Percentiles rank a stretch among this genome's conserved stretches.
These are phyloP conservation scores for Coniochaeta sp. DNA, from an alignment of 2,329 filamentous ascomycete species.

Conservation along the genomic window DNA sequence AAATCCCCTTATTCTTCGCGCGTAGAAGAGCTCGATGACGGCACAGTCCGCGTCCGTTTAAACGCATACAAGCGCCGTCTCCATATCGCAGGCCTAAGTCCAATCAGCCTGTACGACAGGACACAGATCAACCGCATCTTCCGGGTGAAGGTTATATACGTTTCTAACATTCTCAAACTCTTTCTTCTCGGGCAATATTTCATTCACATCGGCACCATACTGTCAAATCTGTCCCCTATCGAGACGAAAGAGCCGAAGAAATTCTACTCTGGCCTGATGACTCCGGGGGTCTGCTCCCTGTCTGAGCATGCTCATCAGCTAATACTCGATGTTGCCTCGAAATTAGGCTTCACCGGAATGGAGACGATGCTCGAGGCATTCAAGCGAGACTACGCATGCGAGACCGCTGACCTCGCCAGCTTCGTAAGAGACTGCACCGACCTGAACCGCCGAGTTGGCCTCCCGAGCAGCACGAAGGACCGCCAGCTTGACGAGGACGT, in stretches of 20 bases:
- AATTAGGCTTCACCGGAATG: not conserved
- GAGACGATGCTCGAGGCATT: not conserved
- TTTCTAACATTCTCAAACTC: not conserved
- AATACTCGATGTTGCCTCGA: not conserved
- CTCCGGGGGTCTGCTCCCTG: not conserved
- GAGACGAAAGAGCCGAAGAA: not conserved
- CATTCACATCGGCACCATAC: not conserved
- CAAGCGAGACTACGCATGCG: not conserved
- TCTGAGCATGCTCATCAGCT: not conserved
- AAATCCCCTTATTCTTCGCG: not conserved
- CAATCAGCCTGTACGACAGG: not conserved
- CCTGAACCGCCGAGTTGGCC: not conserved
- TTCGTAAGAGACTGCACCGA: not conserved
- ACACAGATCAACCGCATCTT: not conserved
- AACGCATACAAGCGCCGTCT: not conserved
- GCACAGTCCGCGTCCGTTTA: not conserved
- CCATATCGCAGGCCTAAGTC: not conserved
- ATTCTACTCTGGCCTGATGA: not conserved
- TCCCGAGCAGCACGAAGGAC: not conserved
- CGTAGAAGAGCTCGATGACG: not conserved
- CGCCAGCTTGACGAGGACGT: not conserved
- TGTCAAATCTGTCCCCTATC: not conserved
- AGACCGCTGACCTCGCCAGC: not conserved
- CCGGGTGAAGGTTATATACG: not conserved
- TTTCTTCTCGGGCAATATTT: not conserved